A percentile compares a stretch with the other conserved stretches of the same genome.
phyloP scores from a whole-genome alignment of 352 stramenopile genomes.

The Phytophthora citricola region DNA sequence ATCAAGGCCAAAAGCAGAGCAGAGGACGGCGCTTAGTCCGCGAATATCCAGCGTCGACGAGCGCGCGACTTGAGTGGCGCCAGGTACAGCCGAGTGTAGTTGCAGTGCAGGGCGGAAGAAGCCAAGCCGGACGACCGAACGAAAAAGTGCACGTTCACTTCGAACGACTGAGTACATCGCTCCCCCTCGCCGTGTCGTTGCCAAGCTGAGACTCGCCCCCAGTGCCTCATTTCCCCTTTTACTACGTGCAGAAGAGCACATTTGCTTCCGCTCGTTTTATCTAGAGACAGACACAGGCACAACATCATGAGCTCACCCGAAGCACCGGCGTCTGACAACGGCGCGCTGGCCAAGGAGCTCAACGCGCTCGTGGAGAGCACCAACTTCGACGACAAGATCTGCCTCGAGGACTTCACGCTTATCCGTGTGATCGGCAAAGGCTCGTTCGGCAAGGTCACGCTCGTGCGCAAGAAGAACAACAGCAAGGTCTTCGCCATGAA shows the following conservation, averaged over 20 bases:
- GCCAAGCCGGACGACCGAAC: slow-evolving; percentile 26
- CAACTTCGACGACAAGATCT: slow-evolving; percentile 89
- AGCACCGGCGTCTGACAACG: slow-evolving; percentile 37
- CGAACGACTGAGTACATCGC: neutral
- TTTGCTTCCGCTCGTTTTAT: slow-evolving; percentile 20
- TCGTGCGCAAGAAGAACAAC: slow-evolving; percentile 91
- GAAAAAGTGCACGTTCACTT: slow-evolving; percentile 28
- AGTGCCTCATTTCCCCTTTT: slow-evolving; percentile 4
- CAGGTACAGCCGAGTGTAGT: slow-evolving; percentile 6
- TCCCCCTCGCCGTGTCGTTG: slow-evolving; percentile 16
- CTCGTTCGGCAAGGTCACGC: slow-evolving; percentile 89
- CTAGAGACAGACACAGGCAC: neutral
- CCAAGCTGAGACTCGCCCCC: slow-evolving; percentile 20
- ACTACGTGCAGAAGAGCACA: slow-evolving; percentile 23
- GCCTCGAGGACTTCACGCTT: slow-evolving; percentile 90
- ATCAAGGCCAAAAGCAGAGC: slow-evolving; percentile 8
- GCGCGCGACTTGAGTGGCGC: slow-evolving; percentile 12
- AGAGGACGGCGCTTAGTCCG: slow-evolving; percentile 11
- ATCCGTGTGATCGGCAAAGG: slow-evolving; percentile 91
- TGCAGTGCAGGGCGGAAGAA: slow-evolving; percentile 35
- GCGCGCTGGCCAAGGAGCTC: slow-evolving; percentile 56
- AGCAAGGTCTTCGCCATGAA: slow-evolving; percentile 93
- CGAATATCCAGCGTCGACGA: slow-evolving; percentile 31
- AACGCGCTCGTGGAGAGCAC: slow-evolving; percentile 77
- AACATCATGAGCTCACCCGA: slow-evolving; percentile 63